Evolutionary conservation across 768 basidiomycete genomes (phyloP).

Genomic region (Hydnomerulius pinastri): DNA sequence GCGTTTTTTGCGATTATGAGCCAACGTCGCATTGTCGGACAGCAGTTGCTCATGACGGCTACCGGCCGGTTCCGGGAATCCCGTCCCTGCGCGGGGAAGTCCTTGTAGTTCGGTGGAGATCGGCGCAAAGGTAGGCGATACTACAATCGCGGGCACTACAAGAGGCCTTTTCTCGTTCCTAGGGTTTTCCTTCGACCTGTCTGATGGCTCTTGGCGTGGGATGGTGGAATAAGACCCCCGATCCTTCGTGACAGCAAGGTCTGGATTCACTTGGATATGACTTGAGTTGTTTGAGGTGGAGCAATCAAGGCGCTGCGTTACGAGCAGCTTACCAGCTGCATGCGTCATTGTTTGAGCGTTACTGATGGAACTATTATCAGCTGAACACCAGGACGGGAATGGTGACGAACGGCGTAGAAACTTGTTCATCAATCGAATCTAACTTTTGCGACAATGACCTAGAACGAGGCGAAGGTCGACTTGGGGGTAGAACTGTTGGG

Average conservation of each 20-base stretch:
- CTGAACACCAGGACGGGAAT: too few species aligned
- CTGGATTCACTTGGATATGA: not conserved
- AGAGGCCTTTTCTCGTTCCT: not conserved
- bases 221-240: not conserved
- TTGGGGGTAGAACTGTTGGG: too few species aligned
- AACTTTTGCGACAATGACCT: too few species aligned
- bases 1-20: not conserved
- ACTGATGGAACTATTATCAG: too few species aligned
- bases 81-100: not conserved
- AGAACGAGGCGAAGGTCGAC: too few species aligned
- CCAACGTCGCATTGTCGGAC: not conserved
- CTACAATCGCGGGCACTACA: not conserved
- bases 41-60: not conserved
- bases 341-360: not conserved
- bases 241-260: not conserved
- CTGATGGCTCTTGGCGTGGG: not conserved
- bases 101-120: not conserved
- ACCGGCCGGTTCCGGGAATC: not conserved
- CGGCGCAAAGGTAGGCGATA: constrained; percentile 4
- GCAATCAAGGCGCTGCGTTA: not conserved
- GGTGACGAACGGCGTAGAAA: too few species aligned
- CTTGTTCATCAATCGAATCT: too few species aligned
- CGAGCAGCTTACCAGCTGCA: not conserved
- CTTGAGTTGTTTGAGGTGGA: not conserved
- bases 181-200: not conserved